A percentile compares a stretch with the other conserved stretches of the same genome.
These are phyloP conservation scores for Toxicodendron radicans DNA, from an alignment of 345 rosid species.

Conservation along the genomic window DNA sequence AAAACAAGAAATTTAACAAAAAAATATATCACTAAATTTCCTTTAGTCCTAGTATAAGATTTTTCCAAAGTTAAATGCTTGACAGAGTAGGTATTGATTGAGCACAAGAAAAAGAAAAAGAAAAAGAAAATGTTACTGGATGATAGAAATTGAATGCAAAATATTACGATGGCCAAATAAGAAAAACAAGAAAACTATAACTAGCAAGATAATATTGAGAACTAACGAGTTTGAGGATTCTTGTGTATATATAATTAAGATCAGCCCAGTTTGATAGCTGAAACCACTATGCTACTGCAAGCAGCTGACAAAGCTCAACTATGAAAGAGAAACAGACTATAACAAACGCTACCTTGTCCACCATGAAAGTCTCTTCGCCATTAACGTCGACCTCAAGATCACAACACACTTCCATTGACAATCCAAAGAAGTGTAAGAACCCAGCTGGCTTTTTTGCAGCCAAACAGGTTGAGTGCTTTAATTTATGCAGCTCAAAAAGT, in stretches of 20 bases:
- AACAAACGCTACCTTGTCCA: constrained; percentile 42
- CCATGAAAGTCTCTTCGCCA: constrained; percentile 50
- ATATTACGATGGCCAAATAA: constrained; percentile 5
- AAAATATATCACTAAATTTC: neutral
- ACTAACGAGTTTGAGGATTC: too few species aligned
- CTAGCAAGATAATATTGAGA: too few species aligned
- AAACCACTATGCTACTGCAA: neutral
- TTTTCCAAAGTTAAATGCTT: neutral
- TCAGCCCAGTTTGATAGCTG: neutral
- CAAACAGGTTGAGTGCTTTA: neutral
- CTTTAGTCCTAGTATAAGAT: neutral
- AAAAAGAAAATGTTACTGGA: neutral
- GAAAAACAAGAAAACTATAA: neutral
- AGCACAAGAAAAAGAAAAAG: neutral
- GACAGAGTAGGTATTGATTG: neutral
- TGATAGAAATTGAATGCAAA: constrained; percentile 1
- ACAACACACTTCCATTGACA: constrained; percentile 40
- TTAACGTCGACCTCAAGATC: constrained; percentile 59
- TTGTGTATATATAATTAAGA: too few species aligned
- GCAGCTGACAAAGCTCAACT: neutral
- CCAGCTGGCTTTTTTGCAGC: neutral
- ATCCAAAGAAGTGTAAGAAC: neutral
- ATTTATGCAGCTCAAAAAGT: neutral
- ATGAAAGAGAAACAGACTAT: neutral
- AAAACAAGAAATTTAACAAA: constrained; percentile 12